Conservation (phyloP, 495 filamentous ascomycete genomes). For the Hypoxylon perforatum region DNA sequence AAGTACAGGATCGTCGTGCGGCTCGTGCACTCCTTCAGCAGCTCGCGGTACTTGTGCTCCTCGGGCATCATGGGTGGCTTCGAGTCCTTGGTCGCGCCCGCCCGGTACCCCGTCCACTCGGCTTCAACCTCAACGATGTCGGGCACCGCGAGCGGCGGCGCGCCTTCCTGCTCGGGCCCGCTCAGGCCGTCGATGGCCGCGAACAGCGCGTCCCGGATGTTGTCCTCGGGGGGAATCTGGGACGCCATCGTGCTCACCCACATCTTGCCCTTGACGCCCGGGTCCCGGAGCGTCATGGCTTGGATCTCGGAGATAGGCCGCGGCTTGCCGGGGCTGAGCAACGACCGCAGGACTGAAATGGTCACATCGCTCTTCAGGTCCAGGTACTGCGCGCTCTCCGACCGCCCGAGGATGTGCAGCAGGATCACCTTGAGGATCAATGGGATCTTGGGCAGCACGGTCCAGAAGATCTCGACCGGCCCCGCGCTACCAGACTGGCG, state of each 20-base stretch:
- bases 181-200: slow-evolving; percentile 74
- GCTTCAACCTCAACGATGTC: slow-evolving; percentile 71
- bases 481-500: not conserved
- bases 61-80: slow-evolving; percentile 71
- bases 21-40: slow-evolving; percentile 76
- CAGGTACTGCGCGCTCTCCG: slow-evolving; percentile 76
- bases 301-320: slow-evolving; percentile 72
- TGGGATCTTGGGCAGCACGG: slow-evolving; percentile 69
- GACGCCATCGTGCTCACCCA: slow-evolving; percentile 80
- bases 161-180: slow-evolving; percentile 50
- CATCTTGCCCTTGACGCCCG: slow-evolving; percentile 78
- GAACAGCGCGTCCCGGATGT: slow-evolving; percentile 68
- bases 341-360: slow-evolving; percentile 74
- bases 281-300: slow-evolving; percentile 67
- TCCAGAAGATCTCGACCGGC: slow-evolving; percentile 53
- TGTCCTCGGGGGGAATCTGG: slow-evolving; percentile 59
- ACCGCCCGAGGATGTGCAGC: slow-evolving; percentile 72
- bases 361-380: slow-evolving; percentile 81
- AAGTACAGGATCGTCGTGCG: slow-evolving; percentile 83
- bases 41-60: slow-evolving; percentile 72
- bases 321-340: slow-evolving; percentile 50
- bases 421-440: slow-evolving; percentile 74
- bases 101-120: slow-evolving; percentile 87
- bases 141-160: slow-evolving; percentile 62
- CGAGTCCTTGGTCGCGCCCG: slow-evolving; percentile 64